These are phyloP conservation scores for Mortierella sp. DNA, from an alignment of 371 early-diverging fungal species.

Conservation along the genomic window DNA sequence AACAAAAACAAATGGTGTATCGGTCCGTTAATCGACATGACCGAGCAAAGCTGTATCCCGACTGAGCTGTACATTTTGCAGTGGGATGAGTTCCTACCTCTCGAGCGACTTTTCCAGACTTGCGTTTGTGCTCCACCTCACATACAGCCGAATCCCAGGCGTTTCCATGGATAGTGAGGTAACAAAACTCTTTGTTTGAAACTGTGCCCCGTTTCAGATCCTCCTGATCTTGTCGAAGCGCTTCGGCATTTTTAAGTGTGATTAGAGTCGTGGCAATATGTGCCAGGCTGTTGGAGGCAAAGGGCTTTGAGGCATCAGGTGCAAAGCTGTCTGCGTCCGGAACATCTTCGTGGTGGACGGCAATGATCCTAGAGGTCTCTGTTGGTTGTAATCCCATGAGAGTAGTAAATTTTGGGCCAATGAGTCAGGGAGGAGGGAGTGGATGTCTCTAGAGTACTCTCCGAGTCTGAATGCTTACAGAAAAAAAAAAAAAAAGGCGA, in stretches of 20 bases:
- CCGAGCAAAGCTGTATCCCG: no score
- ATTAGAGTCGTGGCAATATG: constrained; percentile 45
- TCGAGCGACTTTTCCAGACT: constrained; percentile 53
- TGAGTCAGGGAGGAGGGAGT: background rate
- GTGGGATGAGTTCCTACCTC: constrained; percentile 30
- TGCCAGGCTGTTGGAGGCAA: constrained; percentile 38
- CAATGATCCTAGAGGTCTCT: constrained; percentile 47
- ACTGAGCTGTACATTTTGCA: background rate
- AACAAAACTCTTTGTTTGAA: constrained; percentile 31
- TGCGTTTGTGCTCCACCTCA: constrained; percentile 56
- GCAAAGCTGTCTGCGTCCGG: constrained; percentile 42
- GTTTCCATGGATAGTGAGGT: constrained; percentile 33
- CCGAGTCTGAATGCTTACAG: no score
- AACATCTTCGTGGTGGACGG: constrained; percentile 44
- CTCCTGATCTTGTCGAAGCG: constrained; percentile 41
- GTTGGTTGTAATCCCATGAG: background rate
- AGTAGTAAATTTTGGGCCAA: background rate
- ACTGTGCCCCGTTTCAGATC: constrained; percentile 36
- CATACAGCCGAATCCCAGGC: constrained; percentile 50
- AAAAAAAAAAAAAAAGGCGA: background rate
- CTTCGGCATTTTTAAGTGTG: constrained; percentile 28
- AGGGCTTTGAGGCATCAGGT: constrained; percentile 39
- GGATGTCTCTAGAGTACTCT: background rate
- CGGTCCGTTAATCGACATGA: no score
- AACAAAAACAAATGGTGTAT: constrained; percentile 8